A percentile compares a stretch with the other conserved stretches of the same genome.
Evolutionary conservation across 2,329 filamentous ascomycete species (phyloP).

Genomic region (Stachybotrys chlorohalonatus): DNA sequence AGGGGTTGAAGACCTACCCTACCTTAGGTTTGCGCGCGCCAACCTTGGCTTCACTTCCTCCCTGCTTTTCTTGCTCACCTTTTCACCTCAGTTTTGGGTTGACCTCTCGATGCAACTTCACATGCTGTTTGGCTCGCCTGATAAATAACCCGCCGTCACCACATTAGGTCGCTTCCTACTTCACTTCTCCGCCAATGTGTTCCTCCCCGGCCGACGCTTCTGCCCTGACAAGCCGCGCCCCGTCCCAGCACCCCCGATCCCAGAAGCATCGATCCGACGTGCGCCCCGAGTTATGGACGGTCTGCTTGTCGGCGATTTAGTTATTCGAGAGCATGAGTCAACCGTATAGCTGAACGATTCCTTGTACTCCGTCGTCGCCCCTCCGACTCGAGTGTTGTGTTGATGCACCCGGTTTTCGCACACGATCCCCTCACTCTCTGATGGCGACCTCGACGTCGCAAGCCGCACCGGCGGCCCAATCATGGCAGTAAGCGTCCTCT

Average conservation of each 20-base stretch:
- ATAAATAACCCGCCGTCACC: not conserved
- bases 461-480: conserved; percentile 26
- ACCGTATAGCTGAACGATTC: conserved; percentile 13
- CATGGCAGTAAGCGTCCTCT: conserved; percentile 26
- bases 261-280: conserved; percentile 13
- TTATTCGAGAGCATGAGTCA: conserved; percentile 24
- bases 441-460: conserved; percentile 10
- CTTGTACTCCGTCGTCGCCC: conserved; percentile 1
- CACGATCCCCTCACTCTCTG: not conserved
- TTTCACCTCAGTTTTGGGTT: no score
- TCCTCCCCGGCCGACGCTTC: conserved; percentile 22
- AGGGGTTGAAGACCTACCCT: conserved; percentile 3
- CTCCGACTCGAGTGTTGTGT: not conserved
- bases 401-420: not conserved
- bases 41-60: not conserved
- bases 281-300: conserved; percentile 23
- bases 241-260: conserved; percentile 13
- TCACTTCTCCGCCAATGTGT: conserved; percentile 24
- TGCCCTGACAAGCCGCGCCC: conserved; percentile 26
- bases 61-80: not conserved
- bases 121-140: not conserved
- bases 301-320: conserved; percentile 17
- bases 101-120: no score
- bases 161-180: not conserved
- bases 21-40: not conserved